phyloP scores from a whole-genome alignment of 2,329 filamentous ascomycete species.

The Ophidiomyces ophidiicola region DNA sequence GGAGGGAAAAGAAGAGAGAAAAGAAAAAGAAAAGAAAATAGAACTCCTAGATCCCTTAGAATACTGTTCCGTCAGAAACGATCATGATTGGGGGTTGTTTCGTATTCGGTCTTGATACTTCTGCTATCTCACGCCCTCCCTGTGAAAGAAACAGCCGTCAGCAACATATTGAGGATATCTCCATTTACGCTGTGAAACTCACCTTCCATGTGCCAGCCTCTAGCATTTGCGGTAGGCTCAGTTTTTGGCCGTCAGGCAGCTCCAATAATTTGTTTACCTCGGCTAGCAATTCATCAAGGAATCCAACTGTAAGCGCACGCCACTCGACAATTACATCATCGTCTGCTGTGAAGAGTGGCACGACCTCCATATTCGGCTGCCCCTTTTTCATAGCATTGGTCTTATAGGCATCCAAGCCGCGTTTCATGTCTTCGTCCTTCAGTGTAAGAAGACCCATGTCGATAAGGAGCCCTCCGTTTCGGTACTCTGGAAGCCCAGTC shows the following conservation, averaged over 20 bases:
- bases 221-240: constrained; percentile 76
- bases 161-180: not conserved
- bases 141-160: constrained; percentile 26
- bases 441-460: constrained; percentile 70
- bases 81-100: constrained; percentile 96
- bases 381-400: constrained; percentile 61
- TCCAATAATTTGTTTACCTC: constrained; percentile 58
- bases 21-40: not conserved
- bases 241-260: constrained; percentile 54
- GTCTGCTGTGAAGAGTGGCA: constrained; percentile 58
- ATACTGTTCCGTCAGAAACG: constrained; percentile 89
- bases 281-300: constrained; percentile 56
- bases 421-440: constrained; percentile 55
- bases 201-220: constrained; percentile 99
- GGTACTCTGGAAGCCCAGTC: constrained; percentile 81
- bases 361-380: constrained; percentile 58
- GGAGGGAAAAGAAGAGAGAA: not conserved
- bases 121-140: constrained; percentile 91
- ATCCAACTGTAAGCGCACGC: constrained; percentile 62
- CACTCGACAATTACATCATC: constrained; percentile 73
- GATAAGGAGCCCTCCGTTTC: constrained; percentile 80
- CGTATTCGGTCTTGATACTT: constrained; percentile 88
- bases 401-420: constrained; percentile 57
- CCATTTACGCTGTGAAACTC: constrained; percentile 23
- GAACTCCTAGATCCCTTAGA: constrained; percentile 41